phyloP scores from a whole-genome alignment of 148 eudicot genomes.

The Hydrangea macrophylla region DNA sequence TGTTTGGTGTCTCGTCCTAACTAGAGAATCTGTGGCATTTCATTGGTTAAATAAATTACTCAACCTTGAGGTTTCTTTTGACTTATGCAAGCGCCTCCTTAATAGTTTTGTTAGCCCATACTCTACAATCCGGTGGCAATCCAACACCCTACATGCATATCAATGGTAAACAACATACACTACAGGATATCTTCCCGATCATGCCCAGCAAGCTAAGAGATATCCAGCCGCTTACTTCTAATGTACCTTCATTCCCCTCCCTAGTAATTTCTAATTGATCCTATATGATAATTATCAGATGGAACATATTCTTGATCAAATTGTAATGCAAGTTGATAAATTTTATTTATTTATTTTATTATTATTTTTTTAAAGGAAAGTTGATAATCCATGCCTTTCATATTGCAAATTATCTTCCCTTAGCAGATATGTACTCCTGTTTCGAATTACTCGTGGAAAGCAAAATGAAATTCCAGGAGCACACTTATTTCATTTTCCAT shows the following conservation, averaged over 20 bases:
- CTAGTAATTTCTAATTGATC: not conserved
- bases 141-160: not conserved
- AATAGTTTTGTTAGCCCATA: too few species aligned
- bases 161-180: not conserved
- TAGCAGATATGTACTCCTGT: not conserved
- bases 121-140: too few species aligned
- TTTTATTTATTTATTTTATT: too few species aligned
- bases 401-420: not conserved
- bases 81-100: too few species aligned
- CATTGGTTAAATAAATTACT: too few species aligned
- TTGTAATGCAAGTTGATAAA: not conserved
- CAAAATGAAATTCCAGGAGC: not conserved
- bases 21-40: too few species aligned
- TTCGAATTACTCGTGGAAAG: not conserved
- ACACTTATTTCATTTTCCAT: not conserved
- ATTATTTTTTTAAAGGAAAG: not conserved
- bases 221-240: too few species aligned
- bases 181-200: too few species aligned
- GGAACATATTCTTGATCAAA: slow-evolving; percentile 4
- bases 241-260: not conserved
- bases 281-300: slow-evolving; percentile 1
- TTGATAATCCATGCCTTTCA: not conserved
- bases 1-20: too few species aligned
- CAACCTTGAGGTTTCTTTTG: too few species aligned
- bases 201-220: too few species aligned